These are phyloP conservation scores for Aspergillus pseudoviridinutans DNA, from an alignment of 2,329 filamentous ascomycete species.

Conservation along the genomic window DNA sequence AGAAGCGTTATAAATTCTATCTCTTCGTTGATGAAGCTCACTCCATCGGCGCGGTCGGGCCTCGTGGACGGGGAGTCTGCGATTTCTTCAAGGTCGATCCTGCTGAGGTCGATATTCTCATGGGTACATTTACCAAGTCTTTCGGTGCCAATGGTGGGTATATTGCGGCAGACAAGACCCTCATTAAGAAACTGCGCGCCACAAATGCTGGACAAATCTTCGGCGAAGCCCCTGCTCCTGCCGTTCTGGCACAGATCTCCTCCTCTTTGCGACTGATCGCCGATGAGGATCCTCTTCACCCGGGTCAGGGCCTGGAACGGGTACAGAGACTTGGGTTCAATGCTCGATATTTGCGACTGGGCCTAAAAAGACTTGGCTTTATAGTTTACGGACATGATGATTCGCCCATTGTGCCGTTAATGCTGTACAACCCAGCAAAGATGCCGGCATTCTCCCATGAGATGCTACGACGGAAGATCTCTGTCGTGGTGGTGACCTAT, in stretches of 20 bases:
- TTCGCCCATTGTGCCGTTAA: slow-evolving; percentile 86
- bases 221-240: slow-evolving; percentile 79
- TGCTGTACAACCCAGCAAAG: slow-evolving; percentile 93
- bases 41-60: slow-evolving; percentile 85
- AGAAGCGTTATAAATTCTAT: slow-evolving; percentile 92
- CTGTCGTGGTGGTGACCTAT: slow-evolving; percentile 91
- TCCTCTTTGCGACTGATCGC: slow-evolving; percentile 79
- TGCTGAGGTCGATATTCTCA: slow-evolving; percentile 80
- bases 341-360: slow-evolving; percentile 87
- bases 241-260: slow-evolving; percentile 83
- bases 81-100: slow-evolving; percentile 92
- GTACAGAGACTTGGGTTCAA: slow-evolving; percentile 94
- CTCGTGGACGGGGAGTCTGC: slow-evolving; percentile 84
- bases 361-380: slow-evolving; percentile 87
- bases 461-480: slow-evolving; percentile 94
- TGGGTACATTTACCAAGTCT: slow-evolving; percentile 95
- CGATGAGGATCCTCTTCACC: slow-evolving; percentile 64
- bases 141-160: slow-evolving; percentile 97
- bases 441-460: slow-evolving; percentile 96
- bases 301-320: slow-evolving; percentile 86
- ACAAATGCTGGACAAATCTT: slow-evolving; percentile 79
- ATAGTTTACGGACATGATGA: slow-evolving; percentile 96
- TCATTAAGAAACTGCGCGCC: slow-evolving; percentile 81
- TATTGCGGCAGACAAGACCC: slow-evolving; percentile 77
- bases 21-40: slow-evolving; percentile 94